Evolutionary conservation across 1,284 basidiomycete species (phyloP).

Genomic region (Cystobasidium pallidum): DNA sequence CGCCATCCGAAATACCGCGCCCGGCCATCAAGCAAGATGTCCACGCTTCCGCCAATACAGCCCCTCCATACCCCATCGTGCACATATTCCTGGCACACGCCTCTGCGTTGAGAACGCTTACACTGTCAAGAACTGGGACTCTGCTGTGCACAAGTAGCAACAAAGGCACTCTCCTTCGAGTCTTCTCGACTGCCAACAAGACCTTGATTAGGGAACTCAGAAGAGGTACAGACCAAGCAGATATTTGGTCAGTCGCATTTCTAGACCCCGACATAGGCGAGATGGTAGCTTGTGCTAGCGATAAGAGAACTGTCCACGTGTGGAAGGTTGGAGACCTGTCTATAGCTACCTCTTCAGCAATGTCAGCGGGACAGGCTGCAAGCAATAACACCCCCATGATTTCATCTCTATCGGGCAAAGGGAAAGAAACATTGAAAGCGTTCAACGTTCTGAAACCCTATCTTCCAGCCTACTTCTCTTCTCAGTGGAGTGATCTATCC

Average conservation of each 20-base stretch:
- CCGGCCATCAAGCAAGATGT: slow-evolving; percentile 49
- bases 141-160: slow-evolving; percentile 82
- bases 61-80: slow-evolving; percentile 49
- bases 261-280: slow-evolving; percentile 62
- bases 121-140: slow-evolving; percentile 75
- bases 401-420: not conserved
- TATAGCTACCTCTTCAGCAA: not conserved
- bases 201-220: slow-evolving; percentile 79
- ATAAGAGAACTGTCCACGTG: slow-evolving; percentile 93
- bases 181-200: slow-evolving; percentile 67
- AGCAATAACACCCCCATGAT: not conserved
- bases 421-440: slow-evolving; percentile 41
- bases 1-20: slow-evolving; percentile 58
- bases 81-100: slow-evolving; percentile 85
- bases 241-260: slow-evolving; percentile 79
- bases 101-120: slow-evolving; percentile 74
- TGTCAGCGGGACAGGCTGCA: not conserved
- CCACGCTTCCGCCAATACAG: slow-evolving; percentile 13
- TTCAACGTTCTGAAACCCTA: slow-evolving; percentile 54
- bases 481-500: slow-evolving; percentile 89
- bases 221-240: slow-evolving; percentile 84
- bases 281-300: slow-evolving; percentile 87
- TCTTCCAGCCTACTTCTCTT: slow-evolving; percentile 88
- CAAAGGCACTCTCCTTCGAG: slow-evolving; percentile 80
- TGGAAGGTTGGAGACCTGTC: slow-evolving; percentile 65